phyloP scores from a whole-genome alignment of 768 basidiomycete genomes.

The Tylopilus cervinicoccineus region DNA sequence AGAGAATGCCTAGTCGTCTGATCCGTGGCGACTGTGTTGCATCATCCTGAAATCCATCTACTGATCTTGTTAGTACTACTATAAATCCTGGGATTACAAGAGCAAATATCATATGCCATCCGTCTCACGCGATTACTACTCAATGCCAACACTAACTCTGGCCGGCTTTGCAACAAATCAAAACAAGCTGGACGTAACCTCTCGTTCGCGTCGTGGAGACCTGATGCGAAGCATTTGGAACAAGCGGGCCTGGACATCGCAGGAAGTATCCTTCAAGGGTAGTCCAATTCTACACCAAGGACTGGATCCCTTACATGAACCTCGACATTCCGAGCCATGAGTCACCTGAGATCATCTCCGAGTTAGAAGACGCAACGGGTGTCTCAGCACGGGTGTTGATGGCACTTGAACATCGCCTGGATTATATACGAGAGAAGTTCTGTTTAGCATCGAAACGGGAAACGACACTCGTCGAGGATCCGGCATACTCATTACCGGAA shows the following conservation, averaged over 20 bases:
- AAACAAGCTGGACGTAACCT: not conserved
- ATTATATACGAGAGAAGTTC: not conserved
- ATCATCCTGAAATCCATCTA: too few species aligned
- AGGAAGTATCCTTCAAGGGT: not conserved
- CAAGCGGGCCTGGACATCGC: not conserved
- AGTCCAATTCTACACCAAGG: too few species aligned
- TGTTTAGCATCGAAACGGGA: not conserved
- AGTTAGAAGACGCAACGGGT: too few species aligned
- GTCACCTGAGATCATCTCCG: too few species aligned
- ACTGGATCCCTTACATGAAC: not conserved
- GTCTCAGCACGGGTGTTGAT: not conserved
- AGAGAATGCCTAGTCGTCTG: not conserved
- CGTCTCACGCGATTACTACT: not conserved
- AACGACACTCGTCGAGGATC: not conserved
- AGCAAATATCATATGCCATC: not conserved
- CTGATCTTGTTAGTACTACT: not conserved
- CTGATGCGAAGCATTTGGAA: too few species aligned
- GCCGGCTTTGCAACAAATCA: not conserved
- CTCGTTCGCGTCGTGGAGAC: too few species aligned
- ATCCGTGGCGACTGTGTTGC: not conserved
- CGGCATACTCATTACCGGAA: not conserved
- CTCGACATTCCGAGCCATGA: not conserved
- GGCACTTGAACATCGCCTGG: not conserved
- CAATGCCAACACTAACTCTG: not conserved
- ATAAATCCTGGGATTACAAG: not conserved